Base-by-base conservation (phyloP, 768 basidiomycete genomes). In the Mycena filopes region DNA sequence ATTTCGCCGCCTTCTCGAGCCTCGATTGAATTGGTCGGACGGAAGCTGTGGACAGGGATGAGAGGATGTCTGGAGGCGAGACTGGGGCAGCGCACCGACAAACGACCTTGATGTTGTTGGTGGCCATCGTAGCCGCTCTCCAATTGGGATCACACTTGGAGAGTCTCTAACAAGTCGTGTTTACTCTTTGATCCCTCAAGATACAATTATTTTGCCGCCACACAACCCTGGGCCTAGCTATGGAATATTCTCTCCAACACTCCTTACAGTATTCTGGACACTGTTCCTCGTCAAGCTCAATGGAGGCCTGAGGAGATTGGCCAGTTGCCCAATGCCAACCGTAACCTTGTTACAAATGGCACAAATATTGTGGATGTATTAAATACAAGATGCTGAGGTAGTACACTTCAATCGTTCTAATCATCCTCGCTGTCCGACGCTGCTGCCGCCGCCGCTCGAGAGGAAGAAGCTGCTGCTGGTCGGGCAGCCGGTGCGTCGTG, bases 31-130 rank as follows among this genome's bases (percentile, higher is more conserved):
- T 99, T 99, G 67, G 92, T 87, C 8, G 98, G 98, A 68, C 98
- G 95, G 81, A 99, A 99, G 62, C 97, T 96, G 73, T 26, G 47
- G 55, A 29, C 36, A 18, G 60, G 38, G 62, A 64, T 72, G 58
- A 73, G 70, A 40, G 48, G 25, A 31, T 46, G 40, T 28, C 43
- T 51, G 65, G 59, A 48, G 33, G 29, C 60, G 38, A 45, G 25
- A 21, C 25, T 42, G 45, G 38, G 40, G 50, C 61, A 55, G 54
- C 95, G 71, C 72, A 96, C 97, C 97, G 95, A 86, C 97, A 99
- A 70, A 99, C 95, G 75, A 99, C 98, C 84, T 99, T 97, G 86
- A 97, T 96, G 78, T 96, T 96, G 70, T 89, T 95, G 67, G 89
- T 89, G 81, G 91, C 88, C 82, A 84, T 86, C 75, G 74, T 74